Conservation (phyloP, 2,329 filamentous ascomycete genomes). For the Talaromyces sp. region DNA sequence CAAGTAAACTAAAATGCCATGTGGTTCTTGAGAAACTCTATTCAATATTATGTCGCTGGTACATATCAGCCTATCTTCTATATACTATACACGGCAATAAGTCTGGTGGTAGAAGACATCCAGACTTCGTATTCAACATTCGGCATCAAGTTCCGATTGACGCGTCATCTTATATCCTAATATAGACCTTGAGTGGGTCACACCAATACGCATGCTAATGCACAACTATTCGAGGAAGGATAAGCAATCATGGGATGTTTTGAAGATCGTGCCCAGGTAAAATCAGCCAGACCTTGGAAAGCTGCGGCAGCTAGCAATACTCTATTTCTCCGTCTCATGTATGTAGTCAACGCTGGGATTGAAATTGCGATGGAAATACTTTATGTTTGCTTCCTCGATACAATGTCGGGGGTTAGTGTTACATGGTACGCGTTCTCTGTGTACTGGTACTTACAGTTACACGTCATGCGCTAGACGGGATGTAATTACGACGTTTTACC, state of each 20-base stretch:
- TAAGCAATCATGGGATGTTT: neutral
- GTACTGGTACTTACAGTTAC: neutral
- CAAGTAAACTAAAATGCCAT: neutral
- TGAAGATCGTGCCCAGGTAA: neutral
- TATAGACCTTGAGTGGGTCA: neutral
- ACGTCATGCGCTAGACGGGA: too few relatives aligned
- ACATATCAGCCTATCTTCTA: neutral
- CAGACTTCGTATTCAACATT: neutral
- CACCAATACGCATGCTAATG: neutral
- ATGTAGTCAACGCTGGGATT: neutral
- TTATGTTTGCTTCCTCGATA: neutral
- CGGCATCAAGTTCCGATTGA: neutral
- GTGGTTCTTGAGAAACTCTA: neutral
- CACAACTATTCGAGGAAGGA: neutral
- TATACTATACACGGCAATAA: neutral
- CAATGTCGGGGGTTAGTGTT: neutral
- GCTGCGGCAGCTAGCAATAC: neutral
- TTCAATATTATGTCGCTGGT: neutral
- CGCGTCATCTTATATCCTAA: neutral
- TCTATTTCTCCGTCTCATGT: neutral
- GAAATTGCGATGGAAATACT: neutral
- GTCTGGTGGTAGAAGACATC: neutral
- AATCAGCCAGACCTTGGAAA: neutral
- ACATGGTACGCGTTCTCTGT: neutral
- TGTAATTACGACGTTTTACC: neutral